Conservation (phyloP, 1,284 basidiomycete genomes). For the Leccinum huronense region DNA sequence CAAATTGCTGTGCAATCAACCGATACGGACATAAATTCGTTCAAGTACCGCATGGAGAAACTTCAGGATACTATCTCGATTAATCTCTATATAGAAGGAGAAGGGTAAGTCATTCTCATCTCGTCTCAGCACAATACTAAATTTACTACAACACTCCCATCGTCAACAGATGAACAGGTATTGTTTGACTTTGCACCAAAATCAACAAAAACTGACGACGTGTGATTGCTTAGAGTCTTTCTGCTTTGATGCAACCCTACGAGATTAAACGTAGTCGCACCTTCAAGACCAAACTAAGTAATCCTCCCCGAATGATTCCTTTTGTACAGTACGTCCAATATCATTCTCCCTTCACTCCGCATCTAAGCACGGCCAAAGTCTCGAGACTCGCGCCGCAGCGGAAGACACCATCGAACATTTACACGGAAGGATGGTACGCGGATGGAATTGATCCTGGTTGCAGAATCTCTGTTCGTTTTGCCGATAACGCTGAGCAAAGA, state of each 20-base stretch:
- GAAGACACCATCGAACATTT: constrained; percentile 71
- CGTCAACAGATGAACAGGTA: constrained; percentile 51
- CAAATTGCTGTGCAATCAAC: constrained; percentile 22
- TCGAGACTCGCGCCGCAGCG: constrained; percentile 64
- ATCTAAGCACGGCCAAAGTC: constrained; percentile 37
- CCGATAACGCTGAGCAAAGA: constrained; percentile 57
- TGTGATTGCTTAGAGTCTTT: constrained; percentile 45
- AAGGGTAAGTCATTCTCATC: constrained; percentile 40
- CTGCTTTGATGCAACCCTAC: constrained; percentile 59
- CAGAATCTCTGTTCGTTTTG: constrained; percentile 71
- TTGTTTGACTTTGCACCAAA: background rate
- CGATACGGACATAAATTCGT: constrained; percentile 45
- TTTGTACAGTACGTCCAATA: constrained; percentile 58
- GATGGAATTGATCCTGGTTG: constrained; percentile 68
- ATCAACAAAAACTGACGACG: constrained; percentile 1
- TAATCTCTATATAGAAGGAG: constrained; percentile 65
- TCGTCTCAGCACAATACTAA: constrained; percentile 9
- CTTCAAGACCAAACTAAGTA: constrained; percentile 70
- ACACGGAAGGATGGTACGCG: constrained; percentile 73
- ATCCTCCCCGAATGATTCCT: constrained; percentile 71
- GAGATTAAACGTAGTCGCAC: constrained; percentile 69
- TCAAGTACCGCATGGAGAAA: constrained; percentile 72
- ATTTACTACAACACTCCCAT: constrained; percentile 46
- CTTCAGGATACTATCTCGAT: constrained; percentile 60
- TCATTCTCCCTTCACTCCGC: background rate